These are phyloP conservation scores for Ophiostoma sp. DNA, from an alignment of 2,329 filamentous ascomycete genomes.

Conservation along the genomic window DNA sequence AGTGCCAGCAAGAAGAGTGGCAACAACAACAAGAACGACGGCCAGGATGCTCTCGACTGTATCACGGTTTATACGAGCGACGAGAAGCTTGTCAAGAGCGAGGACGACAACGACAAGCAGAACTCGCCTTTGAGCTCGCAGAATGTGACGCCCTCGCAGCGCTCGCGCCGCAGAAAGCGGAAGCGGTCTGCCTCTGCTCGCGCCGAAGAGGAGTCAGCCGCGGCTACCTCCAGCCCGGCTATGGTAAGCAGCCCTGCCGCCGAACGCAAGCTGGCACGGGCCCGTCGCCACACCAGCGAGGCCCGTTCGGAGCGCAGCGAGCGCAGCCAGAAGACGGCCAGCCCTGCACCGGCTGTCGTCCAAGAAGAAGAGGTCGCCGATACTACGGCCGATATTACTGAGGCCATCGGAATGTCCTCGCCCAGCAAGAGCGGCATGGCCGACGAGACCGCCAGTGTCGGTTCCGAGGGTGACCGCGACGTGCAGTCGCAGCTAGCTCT, in stretches of 20 bases:
- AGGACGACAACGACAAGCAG: slow-evolving; percentile 25
- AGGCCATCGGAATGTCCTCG: slow-evolving; percentile 21
- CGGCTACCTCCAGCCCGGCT: neutral
- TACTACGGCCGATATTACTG: slow-evolving; percentile 11
- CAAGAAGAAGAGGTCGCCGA: neutral
- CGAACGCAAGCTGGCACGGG: neutral
- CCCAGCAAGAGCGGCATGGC: neutral
- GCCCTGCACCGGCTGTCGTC: neutral
- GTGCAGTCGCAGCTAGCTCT: slow-evolving; percentile 37
- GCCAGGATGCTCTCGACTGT: slow-evolving; percentile 33
- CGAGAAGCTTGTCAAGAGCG: slow-evolving; percentile 19
- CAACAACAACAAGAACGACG: neutral
- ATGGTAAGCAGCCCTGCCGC: neutral
- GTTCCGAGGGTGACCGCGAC: slow-evolving; percentile 29
- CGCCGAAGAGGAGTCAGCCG: neutral
- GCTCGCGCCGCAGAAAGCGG: slow-evolving; percentile 26
- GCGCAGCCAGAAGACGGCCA: slow-evolving; percentile 7
- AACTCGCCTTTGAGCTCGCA: slow-evolving; percentile 24
- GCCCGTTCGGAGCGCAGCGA: neutral
- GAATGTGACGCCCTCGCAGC: slow-evolving; percentile 7
- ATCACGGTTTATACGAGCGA: slow-evolving; percentile 37
- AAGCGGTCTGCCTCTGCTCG: slow-evolving; percentile 27
- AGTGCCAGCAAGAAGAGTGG: slow-evolving; percentile 26
- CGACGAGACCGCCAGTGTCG: neutral
- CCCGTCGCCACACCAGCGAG: slow-evolving; percentile 4